Evolutionary conservation across 2,329 filamentous ascomycete species (phyloP).

Genomic region (Metarhizium humberi): DNA sequence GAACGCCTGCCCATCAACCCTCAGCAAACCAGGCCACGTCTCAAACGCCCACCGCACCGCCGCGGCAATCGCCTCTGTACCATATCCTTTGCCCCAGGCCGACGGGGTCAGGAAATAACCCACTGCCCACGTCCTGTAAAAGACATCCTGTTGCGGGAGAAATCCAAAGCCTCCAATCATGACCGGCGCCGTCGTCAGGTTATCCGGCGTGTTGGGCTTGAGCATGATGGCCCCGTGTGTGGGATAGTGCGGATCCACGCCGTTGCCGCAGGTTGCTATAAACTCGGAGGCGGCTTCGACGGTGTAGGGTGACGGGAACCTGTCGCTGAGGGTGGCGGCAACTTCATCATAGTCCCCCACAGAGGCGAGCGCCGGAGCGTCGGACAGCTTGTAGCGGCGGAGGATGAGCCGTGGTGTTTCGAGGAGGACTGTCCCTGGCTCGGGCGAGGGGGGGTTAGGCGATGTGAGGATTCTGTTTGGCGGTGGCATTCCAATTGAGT

Average conservation of each 20-base stretch:
- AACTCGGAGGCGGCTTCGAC: conserved; percentile 26
- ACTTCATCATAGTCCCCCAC: conserved; percentile 30
- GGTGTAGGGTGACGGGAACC: conserved; percentile 37
- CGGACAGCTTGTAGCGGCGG: conserved; percentile 28
- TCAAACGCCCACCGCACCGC: conserved; percentile 35
- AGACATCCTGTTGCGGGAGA: conserved; percentile 23
- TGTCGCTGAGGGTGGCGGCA: conserved; percentile 28
- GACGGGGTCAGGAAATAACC: conserved; percentile 37
- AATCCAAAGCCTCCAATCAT: conserved; percentile 33
- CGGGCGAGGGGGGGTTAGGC: conserved; percentile 15
- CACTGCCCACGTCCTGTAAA: conserved; percentile 29
- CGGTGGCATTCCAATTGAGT: neutral
- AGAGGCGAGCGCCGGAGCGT: conserved; percentile 24
- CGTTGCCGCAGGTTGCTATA: conserved; percentile 16
- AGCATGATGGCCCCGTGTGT: conserved; percentile 25
- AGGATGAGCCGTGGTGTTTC: conserved; percentile 26
- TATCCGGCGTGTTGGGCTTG: conserved; percentile 16
- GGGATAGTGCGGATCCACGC: conserved; percentile 16
- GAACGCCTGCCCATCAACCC: conserved; percentile 22
- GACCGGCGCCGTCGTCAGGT: conserved; percentile 13
- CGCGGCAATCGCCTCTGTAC: conserved; percentile 27
- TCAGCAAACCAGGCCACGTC: conserved; percentile 19
- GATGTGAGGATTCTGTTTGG: conserved; percentile 11
- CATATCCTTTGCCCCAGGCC: conserved; percentile 25
- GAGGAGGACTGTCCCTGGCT: conserved; percentile 18